Base-by-base conservation (phyloP, 139 green algal species). In the Volvox africanus region DNA sequence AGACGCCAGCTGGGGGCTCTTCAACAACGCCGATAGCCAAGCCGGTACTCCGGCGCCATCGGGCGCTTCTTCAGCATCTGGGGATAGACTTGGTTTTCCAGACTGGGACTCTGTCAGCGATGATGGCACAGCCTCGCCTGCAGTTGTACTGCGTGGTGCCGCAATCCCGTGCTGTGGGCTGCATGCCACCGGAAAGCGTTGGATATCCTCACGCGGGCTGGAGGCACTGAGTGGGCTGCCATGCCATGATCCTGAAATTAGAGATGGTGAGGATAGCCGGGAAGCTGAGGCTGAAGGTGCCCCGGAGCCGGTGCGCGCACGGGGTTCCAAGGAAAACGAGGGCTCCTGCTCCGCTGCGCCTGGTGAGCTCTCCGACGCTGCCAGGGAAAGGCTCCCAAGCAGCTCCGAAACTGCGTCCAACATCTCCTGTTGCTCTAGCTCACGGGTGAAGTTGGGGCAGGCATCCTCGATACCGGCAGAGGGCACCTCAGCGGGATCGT, bases 361-460 rank as follows among this genome's bases (percentile, higher is more conserved):
- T 28, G 35, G 77, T 36, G 36, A 61, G 32, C 35, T 36, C 77
- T 61, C 77, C 77, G 77, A 61, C 77, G 36, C 35, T 36, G 36
- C 14, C n/a, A 62, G 77, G 13, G 36, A 61, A 18, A 33, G 30
- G 71, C 71, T 55, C 30, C 75, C 61, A 2, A 61, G 3, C 69
- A 83, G 55, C 61, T 86, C 61, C 76, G 50, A 36, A 44, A 86
- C 61, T 16, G 26, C 77, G 2, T 91, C 87, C 61, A 22, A 13
- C 61, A 85, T 55, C 61, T 86, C 87, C 61, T 50, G 22, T 44
- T 79, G 76, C 87, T 91, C 87, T 19, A 91, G 61, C 17, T 91
- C 87, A 5, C 76, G 76, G 32, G 76, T 91, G 61, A 85, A 91
- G 87, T 77, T 91, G 55, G 87, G 28, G 76, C 87, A 86, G 5